Evolutionary conservation across 2,329 filamentous ascomycete species (phyloP).

Genomic region (Pseudogymnoascus sp.): DNA sequence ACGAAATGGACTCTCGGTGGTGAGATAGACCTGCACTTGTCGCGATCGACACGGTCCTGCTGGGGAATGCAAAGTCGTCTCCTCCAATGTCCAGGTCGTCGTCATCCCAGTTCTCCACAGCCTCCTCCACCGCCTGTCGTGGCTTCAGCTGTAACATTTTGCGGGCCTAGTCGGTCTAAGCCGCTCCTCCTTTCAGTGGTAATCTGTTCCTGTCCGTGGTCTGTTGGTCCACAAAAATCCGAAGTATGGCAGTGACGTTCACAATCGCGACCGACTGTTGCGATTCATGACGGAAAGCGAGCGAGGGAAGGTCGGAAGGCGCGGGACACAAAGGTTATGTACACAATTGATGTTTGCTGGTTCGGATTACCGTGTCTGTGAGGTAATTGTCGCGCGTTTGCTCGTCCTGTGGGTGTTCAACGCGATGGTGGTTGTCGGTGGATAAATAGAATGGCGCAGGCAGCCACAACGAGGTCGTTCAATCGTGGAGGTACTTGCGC

Average conservation of each 20-base stretch:
- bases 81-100: slow-evolving; percentile 65
- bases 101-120: slow-evolving; percentile 72
- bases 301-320: not conserved
- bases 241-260: not conserved
- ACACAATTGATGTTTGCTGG: not conserved
- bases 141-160: slow-evolving; percentile 18
- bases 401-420: not conserved
- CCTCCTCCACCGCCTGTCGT: slow-evolving; percentile 41
- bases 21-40: slow-evolving; percentile 37
- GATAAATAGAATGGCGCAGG: not conserved
- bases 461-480: not conserved
- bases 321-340: not conserved
- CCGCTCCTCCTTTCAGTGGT: not conserved
- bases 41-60: slow-evolving; percentile 26
- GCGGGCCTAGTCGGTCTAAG: not conserved
- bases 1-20: slow-evolving; percentile 71
- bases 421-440: not conserved
- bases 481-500: not conserved
- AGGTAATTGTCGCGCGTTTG: not conserved
- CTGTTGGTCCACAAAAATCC: not conserved
- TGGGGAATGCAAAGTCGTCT: slow-evolving; percentile 55
- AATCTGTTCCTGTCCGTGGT: not conserved
- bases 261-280: not conserved
- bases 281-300: not conserved
- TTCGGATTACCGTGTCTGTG: not conserved